phyloP scores from a whole-genome alignment of 2,329 filamentous ascomycete species.

The Aspergillus arachidicola region DNA sequence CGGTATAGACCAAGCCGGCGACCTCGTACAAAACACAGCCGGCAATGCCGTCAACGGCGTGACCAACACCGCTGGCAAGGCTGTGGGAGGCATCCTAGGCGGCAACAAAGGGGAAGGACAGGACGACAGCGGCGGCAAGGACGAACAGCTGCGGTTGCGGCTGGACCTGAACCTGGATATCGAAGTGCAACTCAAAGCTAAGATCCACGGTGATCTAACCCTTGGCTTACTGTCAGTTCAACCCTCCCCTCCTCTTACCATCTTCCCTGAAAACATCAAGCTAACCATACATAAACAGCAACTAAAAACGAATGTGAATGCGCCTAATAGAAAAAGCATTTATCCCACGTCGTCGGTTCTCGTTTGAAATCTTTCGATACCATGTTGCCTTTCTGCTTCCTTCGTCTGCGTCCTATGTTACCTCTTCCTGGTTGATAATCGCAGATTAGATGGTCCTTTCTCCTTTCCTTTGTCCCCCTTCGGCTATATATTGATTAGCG shows the following conservation, averaged over 20 bases:
- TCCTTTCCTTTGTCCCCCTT: background rate
- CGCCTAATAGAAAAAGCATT: background rate
- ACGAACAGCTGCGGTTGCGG: conserved; percentile 59
- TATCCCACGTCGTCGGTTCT: background rate
- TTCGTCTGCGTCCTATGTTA: background rate
- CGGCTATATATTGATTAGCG: background rate
- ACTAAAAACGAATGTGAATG: background rate
- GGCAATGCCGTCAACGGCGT: conserved; percentile 50
- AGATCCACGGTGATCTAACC: conserved; percentile 82
- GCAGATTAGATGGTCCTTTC: conserved; percentile 1
- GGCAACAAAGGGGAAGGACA: conserved; percentile 36
- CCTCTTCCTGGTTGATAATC: background rate
- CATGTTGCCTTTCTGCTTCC: background rate
- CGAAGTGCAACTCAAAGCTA: conserved; percentile 82
- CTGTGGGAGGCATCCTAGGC: conserved; percentile 41
- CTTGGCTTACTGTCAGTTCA: conserved; percentile 72
- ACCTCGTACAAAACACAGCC: conserved; percentile 55
- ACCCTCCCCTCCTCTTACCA: background rate
- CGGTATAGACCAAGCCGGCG: conserved; percentile 59
- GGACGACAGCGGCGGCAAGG: conserved; percentile 39
- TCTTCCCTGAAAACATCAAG: too few species aligned
- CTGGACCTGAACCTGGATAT: conserved; percentile 80
- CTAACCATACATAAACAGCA: background rate
- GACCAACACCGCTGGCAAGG: conserved; percentile 44
- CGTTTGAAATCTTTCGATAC: background rate